Evolutionary conservation across 768 basidiomycete genomes (phyloP).

Genomic region (Clitopilus hobsonii): DNA sequence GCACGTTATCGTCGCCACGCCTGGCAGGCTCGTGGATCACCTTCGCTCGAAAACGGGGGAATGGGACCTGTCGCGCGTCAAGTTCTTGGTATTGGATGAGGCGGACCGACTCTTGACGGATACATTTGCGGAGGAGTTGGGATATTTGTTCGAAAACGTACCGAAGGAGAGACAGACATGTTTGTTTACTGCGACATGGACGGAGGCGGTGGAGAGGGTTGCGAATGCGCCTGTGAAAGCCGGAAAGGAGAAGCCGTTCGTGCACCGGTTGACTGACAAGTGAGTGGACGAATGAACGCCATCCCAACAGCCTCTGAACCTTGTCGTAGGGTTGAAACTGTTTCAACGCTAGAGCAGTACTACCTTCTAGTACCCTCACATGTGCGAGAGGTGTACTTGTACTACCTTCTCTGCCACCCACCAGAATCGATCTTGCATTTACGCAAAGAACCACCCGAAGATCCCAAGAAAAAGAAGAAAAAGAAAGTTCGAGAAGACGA

Average conservation of each 20-base stretch:
- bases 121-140: slow-evolving; percentile 84
- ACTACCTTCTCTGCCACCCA: slow-evolving; percentile 83
- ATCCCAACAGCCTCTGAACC: slow-evolving; percentile 4
- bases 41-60: slow-evolving; percentile 71
- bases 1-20: slow-evolving; percentile 93
- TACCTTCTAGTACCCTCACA: slow-evolving; percentile 94
- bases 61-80: slow-evolving; percentile 82
- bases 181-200: slow-evolving; percentile 94
- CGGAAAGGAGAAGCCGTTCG: slow-evolving; percentile 84
- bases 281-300: slow-evolving; percentile 30
- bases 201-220: slow-evolving; percentile 76
- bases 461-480: slow-evolving; percentile 30
- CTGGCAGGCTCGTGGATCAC: slow-evolving; percentile 91
- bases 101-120: slow-evolving; percentile 89
- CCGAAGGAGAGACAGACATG: slow-evolving; percentile 92
- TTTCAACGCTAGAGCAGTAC: slow-evolving; percentile 79
- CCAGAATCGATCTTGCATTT: slow-evolving; percentile 72
- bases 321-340: slow-evolving; percentile 73
- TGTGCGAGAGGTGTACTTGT: slow-evolving; percentile 89
- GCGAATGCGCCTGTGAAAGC: slow-evolving; percentile 66
- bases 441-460: slow-evolving; percentile 59
- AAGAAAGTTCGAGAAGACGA: slow-evolving; percentile 37
- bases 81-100: slow-evolving; percentile 92
- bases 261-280: slow-evolving; percentile 75
- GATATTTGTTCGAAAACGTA: slow-evolving; percentile 68